Evolutionary conservation across 106 monocot genomes (phyloP), one percentile per base, ranked within the genome.

Genomic region (Hemerocallis citrina): DNA sequence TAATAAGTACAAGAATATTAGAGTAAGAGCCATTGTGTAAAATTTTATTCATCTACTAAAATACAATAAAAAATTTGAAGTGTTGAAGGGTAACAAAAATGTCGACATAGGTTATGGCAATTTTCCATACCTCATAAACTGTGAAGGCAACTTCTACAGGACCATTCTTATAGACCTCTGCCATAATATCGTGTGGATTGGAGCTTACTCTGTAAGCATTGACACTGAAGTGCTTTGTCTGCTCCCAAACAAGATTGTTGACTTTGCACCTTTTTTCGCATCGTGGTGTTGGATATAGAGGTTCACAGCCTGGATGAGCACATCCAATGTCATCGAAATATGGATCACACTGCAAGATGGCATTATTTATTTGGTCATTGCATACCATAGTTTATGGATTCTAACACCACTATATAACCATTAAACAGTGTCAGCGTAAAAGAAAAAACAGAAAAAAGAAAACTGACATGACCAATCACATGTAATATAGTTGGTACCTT

Each of bases 81-180:
- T n/a, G n/a, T 29, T 4, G 2, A 54, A 54, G 14, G 31, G 32
- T 32, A 31, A 7, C 54, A 31, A 31, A 54, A n/a, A 32, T 13
- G n/a, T 59, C 10, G 34, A 59, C 7, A 38, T 20, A 40, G 19
- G 6, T 32, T 59, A 24, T 40, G 6, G 10, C 6, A 5, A 35
- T 25, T 63, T 10, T 57, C 34, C 40, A 39, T 79, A 95, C 96
- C 91, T 88, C 96, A 56, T 88, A 98, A 60, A 98, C 96, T 1
- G 96, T 88, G 70, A 98, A 98, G 52, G 76, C 64, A 55, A 98
- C 96, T 74, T 98, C 91, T 9, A 92, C 91, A 34, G 96, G 96
- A n/a, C 96, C 96, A 65, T 88, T 84, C 56, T 63, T 70, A 33
- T 76, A 98, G 54, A 98, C 68, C 74, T 98, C 96, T 45, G 86